A percentile compares a stretch with the other conserved stretches of the same genome.
Evolutionary conservation across 176 grass and related monocot species (phyloP).

Genomic region (Hsuehochloa calcarea): DNA sequence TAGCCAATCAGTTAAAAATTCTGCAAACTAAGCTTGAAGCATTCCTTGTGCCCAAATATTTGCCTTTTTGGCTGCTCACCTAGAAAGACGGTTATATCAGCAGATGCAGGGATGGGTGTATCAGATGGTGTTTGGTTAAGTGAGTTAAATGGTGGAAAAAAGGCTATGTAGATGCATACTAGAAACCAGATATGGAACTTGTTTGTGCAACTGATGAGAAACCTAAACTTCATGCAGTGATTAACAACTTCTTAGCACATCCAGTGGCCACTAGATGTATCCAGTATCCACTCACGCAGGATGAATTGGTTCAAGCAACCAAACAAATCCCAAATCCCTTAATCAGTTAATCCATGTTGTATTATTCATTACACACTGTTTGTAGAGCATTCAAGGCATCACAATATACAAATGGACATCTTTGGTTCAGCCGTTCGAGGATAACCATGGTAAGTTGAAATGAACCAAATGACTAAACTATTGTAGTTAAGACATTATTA

Average conservation of each 20-base stretch:
- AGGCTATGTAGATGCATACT: not conserved
- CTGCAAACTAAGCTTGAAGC: not conserved
- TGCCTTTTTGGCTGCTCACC: not conserved
- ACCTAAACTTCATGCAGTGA: not conserved
- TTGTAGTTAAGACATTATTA: not conserved
- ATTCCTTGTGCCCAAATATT: not conserved
- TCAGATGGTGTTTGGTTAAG: not conserved
- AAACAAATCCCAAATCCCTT: not conserved
- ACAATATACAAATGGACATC: not conserved
- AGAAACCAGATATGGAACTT: not conserved
- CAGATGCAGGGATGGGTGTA: not conserved
- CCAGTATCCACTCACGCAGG: not conserved
- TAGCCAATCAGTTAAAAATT: not conserved
- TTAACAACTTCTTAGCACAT: not conserved
- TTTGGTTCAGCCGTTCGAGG: not conserved
- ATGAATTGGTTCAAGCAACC: not conserved
- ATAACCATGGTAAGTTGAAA: not conserved
- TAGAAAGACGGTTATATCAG: not conserved
- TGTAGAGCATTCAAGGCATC: constrained; percentile 14
- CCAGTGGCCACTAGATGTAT: not conserved
- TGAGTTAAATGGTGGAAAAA: not conserved
- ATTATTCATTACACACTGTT: not conserved
- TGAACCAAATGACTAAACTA: constrained; percentile 1
- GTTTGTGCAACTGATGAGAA: not conserved
- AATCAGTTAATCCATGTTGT: not conserved